A percentile compares a stretch with the other conserved stretches of the same genome.
Evolutionary conservation across 2,329 filamentous ascomycete genomes (phyloP).

Genomic region (Beauveria varroae): DNA sequence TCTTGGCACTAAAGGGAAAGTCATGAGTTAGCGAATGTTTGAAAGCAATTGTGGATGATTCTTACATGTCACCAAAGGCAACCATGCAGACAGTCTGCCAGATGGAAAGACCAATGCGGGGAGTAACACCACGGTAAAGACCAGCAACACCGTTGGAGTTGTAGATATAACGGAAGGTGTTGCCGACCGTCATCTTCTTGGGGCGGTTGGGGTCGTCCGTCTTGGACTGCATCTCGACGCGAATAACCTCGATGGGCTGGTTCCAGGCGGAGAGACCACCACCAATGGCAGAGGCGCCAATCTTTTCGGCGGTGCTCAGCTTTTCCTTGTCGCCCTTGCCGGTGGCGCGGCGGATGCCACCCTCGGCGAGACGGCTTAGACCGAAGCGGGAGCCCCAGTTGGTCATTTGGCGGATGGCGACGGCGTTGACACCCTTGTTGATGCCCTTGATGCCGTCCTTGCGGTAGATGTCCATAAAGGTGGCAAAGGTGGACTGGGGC

Average conservation of each 20-base stretch:
- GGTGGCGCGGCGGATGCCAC: conserved; percentile 70
- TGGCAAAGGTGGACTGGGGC: conserved; percentile 84
- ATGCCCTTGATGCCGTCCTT: conserved; percentile 90
- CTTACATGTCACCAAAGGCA: conserved; percentile 93
- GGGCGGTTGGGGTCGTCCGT: conserved; percentile 94
- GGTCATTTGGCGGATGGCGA: conserved; percentile 97
- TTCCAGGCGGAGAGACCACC: conserved; percentile 98
- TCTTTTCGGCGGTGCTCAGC: conserved; percentile 77
- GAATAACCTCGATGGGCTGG: conserved; percentile 98
- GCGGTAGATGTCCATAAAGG: conserved; percentile 96
- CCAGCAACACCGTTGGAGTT: conserved; percentile 78
- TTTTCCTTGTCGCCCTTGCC: conserved; percentile 75
- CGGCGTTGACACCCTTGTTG: conserved; percentile 97
- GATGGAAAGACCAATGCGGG: conserved; percentile 88
- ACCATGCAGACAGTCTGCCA: conserved; percentile 99
- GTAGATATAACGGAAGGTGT: conserved; percentile 84
- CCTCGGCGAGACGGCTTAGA: conserved; percentile 83
- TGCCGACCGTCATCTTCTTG: conserved; percentile 97
- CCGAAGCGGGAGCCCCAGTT: conserved; percentile 99
- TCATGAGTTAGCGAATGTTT: background rate
- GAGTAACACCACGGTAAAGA: conserved; percentile 90
- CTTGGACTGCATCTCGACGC: conserved; percentile 99
- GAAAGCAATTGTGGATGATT: conserved; percentile 20
- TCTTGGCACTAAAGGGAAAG: conserved; percentile 48
- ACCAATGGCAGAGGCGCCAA: conserved; percentile 76